Conservation (phyloP, 1,284 basidiomycete genomes). For the Peniophora sp. region DNA sequence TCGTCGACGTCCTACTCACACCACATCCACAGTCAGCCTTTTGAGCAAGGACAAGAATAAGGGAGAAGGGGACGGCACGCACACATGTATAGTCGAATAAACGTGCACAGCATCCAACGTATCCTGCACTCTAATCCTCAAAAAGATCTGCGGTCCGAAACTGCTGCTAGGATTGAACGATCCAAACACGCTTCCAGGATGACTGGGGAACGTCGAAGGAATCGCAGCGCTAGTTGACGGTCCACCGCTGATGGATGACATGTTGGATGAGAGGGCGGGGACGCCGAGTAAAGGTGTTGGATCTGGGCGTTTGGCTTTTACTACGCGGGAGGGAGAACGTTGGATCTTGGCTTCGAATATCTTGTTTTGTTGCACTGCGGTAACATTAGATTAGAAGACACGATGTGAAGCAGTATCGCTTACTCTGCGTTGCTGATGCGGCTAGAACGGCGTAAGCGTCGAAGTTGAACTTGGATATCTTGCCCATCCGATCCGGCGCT, state of each 20-base stretch:
- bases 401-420: constrained; percentile 12
- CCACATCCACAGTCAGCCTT: no score
- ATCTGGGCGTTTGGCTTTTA: constrained; percentile 50
- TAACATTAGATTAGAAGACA: not conserved
- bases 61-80: constrained; percentile 25
- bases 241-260: not conserved
- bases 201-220: constrained; percentile 26
- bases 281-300: constrained; percentile 22
- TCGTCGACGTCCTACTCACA: constrained; percentile 69
- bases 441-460: constrained; percentile 86
- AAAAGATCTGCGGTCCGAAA: constrained; percentile 72
- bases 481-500: constrained; percentile 87
- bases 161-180: constrained; percentile 58
- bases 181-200: constrained; percentile 22
- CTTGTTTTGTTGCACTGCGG: constrained; percentile 83
- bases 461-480: constrained; percentile 85
- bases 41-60: no score
- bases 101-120: constrained; percentile 75
- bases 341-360: constrained; percentile 71
- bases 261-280: constrained; percentile 13
- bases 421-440: constrained; percentile 72
- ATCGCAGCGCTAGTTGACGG: constrained; percentile 25
- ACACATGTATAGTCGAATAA: constrained; percentile 86
- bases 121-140: constrained; percentile 73
- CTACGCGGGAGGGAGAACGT: constrained; percentile 65